Evolutionary conservation across 1,284 basidiomycete species (phyloP), one percentile per base, ranked within the genome.

Genomic region (Lignosus rhinocerotis): DNA sequence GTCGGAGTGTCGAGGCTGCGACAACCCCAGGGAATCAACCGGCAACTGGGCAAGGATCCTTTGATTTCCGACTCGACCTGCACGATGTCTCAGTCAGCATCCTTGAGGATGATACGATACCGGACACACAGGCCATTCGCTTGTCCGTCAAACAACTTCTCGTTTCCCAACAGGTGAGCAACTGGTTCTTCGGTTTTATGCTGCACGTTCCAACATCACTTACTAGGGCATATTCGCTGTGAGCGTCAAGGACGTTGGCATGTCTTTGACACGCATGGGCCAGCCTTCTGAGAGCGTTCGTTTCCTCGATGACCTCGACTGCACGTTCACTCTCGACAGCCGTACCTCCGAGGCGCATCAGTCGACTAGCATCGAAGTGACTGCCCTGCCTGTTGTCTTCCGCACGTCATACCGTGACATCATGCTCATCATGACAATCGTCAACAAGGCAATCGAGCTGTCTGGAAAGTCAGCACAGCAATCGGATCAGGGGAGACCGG

Each of bases 191-290:
- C 8, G 10, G 9, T 16, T 17, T 4, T 7, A 31, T 30, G 6
- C 6, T 14, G 21, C 10, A 30, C 12, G 36, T 51, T 12, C 10
- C 39, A 21, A 43, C 39, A 30, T 50, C n/a, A 14, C 32, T 14
- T 41, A 38, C 16, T 56, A 94, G 89, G 88, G 88, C 17, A 86
- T 96, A 36, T 70, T 96, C 63, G 93, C 94, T 0, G 76, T 99
- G 61, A 93, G 86, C 56, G 78, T 99, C 41, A 87, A 84, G 58
- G 84, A 84, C 53, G 80, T 98, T 10, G 97, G 96, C 43, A 98
- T 99, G 95, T 98, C 95, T 16, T 81, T 99, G 44, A 87, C 90
- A 61, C 82, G 83, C 30, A 99, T 99, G 95, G 93, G 93, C 64
- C 84, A 84, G 61, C 81, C 85, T 42, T 80, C 87, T 3, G 96